Conservation (phyloP, 2,329 filamentous ascomycete genomes). For the Biscogniauxia mediterranea region DNA sequence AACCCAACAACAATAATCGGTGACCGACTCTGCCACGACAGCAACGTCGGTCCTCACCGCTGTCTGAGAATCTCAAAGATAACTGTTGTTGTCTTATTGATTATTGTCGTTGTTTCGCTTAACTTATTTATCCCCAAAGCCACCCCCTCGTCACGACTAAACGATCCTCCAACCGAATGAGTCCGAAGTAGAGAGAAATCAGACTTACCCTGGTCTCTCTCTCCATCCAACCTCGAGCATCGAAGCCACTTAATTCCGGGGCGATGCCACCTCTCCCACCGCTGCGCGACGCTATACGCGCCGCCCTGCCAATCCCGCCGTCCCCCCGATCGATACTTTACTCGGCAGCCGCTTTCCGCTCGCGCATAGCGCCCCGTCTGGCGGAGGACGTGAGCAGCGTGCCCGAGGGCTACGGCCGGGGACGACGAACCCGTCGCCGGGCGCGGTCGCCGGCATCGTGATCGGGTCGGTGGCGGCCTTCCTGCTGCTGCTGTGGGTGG, state of each 20-base stretch:
- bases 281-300: slow-evolving; percentile 16
- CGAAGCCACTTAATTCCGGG: slow-evolving; percentile 1
- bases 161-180: background rate
- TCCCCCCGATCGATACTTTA: slow-evolving; percentile 12
- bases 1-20: background rate
- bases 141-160: background rate
- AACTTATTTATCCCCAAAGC: background rate
- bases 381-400: slow-evolving; percentile 36
- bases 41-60: background rate
- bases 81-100: background rate
- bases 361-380: slow-evolving; percentile 17
- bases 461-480: slow-evolving; percentile 43
- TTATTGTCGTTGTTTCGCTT: background rate
- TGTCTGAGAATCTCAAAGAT: background rate
- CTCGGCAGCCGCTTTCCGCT: slow-evolving; percentile 5
- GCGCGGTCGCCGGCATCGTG: slow-evolving; percentile 38
- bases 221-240: background rate
- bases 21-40: background rate
- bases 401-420: slow-evolving; percentile 43
- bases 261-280: slow-evolving; percentile 22
- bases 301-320: slow-evolving; percentile 11
- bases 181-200: background rate
- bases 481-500: slow-evolving; percentile 26
- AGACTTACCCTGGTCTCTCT: background rate
- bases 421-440: slow-evolving; percentile 35